phyloP scores from a whole-genome alignment of 169 alveolate genomes.

The Cryptosporidium sp. region DNA sequence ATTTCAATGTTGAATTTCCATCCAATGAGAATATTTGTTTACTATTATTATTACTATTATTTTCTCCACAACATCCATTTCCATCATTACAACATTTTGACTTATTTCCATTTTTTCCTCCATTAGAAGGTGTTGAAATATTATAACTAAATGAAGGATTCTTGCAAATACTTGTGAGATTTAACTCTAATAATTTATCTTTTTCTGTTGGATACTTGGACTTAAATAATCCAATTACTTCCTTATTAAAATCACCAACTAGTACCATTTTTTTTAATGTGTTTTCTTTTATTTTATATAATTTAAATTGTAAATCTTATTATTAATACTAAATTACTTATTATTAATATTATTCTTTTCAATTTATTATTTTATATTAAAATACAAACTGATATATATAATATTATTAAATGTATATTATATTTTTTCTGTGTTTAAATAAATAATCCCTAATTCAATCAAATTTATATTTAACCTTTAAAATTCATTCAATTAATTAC shows the following conservation, averaged over 20 bases:
- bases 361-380: too few species aligned
- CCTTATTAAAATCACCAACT: conserved; percentile 60
- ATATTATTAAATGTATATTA: too few species aligned
- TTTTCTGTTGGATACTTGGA: conserved; percentile 62
- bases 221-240: conserved; percentile 17
- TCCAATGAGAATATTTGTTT: conserved; percentile 2
- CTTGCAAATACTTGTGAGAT: conserved; percentile 40
- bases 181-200: conserved; percentile 36
- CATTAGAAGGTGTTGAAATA: not conserved
- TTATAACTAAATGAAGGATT: conserved; percentile 44
- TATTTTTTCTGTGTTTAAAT: too few species aligned
- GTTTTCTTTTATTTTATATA: not conserved
- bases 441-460: too few species aligned
- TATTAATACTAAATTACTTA: too few species aligned
- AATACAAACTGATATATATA: too few species aligned
- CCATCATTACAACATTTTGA: not conserved
- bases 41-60: not conserved
- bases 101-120: not conserved
- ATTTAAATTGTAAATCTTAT: too few species aligned
- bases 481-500: not conserved
- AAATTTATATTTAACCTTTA: not conserved
- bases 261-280: conserved; percentile 11
- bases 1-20: conserved; percentile 57
- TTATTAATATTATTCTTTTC: not conserved
- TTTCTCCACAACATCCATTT: not conserved